These are phyloP conservation scores for Penicillium silybi DNA, from an alignment of 495 filamentous ascomycete genomes.

Conservation along the genomic window DNA sequence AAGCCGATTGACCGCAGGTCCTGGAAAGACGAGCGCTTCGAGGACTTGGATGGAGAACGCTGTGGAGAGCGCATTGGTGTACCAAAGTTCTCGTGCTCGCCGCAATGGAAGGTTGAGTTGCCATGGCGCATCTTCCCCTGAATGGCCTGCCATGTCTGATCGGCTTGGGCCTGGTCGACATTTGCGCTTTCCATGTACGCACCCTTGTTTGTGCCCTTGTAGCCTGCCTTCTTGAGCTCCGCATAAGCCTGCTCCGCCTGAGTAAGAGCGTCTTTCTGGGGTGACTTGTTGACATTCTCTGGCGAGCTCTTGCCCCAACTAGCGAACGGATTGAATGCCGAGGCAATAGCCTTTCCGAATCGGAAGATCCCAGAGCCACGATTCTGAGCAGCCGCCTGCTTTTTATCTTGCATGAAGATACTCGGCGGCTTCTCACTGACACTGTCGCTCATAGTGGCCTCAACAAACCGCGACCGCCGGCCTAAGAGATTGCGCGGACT, in stretches of 20 bases:
- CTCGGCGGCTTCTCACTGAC: conserved; percentile 63
- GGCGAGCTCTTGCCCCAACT: conserved; percentile 37
- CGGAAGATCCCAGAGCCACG: conserved; percentile 51
- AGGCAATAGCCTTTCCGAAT: conserved; percentile 55
- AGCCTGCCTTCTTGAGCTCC: conserved; percentile 57
- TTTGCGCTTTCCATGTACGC: conserved; percentile 25
- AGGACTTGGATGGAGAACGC: conserved; percentile 24
- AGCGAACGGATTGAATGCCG: conserved; percentile 52
- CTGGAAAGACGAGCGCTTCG: conserved; percentile 35
- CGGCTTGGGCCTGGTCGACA: conserved; percentile 9
- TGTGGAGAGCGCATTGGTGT: conserved; percentile 13
- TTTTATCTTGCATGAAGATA: conserved; percentile 51
- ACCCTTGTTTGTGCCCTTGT: conserved; percentile 45
- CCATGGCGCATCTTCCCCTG: conserved; percentile 35
- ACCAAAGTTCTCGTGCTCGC: neutral
- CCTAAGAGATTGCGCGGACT: conserved; percentile 18
- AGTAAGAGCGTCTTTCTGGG: conserved; percentile 38
- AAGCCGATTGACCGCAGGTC: conserved; percentile 38
- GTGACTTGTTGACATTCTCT: conserved; percentile 22
- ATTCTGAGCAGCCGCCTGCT: conserved; percentile 7
- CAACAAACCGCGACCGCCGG: conserved; percentile 62
- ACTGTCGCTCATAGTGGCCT: conserved; percentile 75
- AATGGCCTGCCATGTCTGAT: conserved; percentile 40
- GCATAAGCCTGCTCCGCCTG: conserved; percentile 56
- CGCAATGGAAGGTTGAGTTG: neutral